Conservation (phyloP, 2,329 filamentous ascomycete species). For the Fusarium setosum region DNA sequence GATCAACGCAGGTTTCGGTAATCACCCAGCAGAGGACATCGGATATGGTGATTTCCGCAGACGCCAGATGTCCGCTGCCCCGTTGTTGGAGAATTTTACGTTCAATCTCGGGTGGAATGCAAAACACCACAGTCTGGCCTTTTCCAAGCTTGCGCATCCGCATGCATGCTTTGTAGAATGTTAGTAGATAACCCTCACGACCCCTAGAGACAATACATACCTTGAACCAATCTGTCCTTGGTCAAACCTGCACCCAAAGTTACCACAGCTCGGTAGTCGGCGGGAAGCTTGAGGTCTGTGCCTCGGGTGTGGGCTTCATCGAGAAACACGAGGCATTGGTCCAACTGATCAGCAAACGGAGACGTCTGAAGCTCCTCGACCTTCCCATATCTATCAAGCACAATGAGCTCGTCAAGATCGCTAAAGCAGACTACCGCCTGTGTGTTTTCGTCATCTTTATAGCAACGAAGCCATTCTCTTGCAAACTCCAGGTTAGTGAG, state of each 20-base stretch:
- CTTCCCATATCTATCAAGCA: constrained; percentile 60
- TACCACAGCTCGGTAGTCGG: constrained; percentile 70
- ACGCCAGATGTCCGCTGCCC: rapidly evolving
- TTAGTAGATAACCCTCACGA: constrained; percentile 6
- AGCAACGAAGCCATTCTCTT: constrained; percentile 59
- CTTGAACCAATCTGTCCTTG: constrained; percentile 78
- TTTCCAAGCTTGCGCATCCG: constrained; percentile 76
- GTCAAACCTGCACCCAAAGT: constrained; percentile 73
- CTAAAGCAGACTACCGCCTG: constrained; percentile 67
- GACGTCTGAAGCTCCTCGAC: constrained; percentile 67
- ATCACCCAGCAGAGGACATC: constrained; percentile 73
- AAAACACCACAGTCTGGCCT: constrained; percentile 74
- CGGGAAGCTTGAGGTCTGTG: constrained; percentile 73
- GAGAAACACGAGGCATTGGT: constrained; percentile 72
- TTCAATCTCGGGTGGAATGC: constrained; percentile 68
- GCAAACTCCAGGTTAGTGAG: constrained; percentile 67
- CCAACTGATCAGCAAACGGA: constrained; percentile 65
- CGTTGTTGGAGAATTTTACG: constrained; percentile 55
- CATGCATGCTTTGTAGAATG: constrained; percentile 67
- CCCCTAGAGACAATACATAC: constrained; percentile 50
- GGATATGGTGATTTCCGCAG: constrained; percentile 53
- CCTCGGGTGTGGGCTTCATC: constrained; percentile 79
- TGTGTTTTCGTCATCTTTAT: background rate
- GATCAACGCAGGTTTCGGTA: constrained; percentile 27
- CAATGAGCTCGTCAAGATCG: constrained; percentile 63